phyloP scores from a whole-genome alignment of 768 basidiomycete species.

The Tubosaeta brunneosetosa region DNA sequence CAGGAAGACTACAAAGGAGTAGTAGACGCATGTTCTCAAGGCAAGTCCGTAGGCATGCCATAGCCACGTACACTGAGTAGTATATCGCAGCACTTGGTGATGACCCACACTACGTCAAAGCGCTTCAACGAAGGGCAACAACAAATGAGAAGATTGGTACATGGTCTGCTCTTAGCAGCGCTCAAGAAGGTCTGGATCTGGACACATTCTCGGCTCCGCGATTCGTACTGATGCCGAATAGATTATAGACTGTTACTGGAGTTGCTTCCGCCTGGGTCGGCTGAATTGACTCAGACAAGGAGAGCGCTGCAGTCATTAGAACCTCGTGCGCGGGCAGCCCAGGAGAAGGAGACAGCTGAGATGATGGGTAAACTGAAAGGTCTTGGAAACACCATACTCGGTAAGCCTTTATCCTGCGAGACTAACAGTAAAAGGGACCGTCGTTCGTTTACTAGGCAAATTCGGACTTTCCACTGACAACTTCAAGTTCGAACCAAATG shows the following conservation, averaged over 20 bases:
- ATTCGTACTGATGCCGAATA: conserved; percentile 28
- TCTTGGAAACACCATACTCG: conserved; percentile 84
- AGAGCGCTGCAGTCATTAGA: conserved; percentile 53
- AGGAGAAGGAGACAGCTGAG: conserved; percentile 84
- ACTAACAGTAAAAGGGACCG: not conserved
- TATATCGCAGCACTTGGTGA: conserved; percentile 68
- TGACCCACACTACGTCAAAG: conserved; percentile 83
- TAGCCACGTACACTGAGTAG: conserved; percentile 1
- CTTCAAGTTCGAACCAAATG: conserved; percentile 94
- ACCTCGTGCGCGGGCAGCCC: conserved; percentile 66
- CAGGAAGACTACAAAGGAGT: conserved; percentile 78
- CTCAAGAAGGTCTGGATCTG: conserved; percentile 67
- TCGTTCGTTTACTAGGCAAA: conserved; percentile 49
- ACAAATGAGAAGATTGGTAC: conserved; percentile 77
- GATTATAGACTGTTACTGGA: conserved; percentile 75
- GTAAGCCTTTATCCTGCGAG: conserved; percentile 35
- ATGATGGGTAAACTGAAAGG: conserved; percentile 93
- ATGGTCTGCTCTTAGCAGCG: conserved; percentile 79
- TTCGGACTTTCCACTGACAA: conserved; percentile 96
- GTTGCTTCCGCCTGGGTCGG: conserved; percentile 53
- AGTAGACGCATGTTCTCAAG: conserved; percentile 76
- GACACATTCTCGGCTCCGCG: not conserved
- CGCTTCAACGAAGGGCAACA: conserved; percentile 79
- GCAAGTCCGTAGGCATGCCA: conserved; percentile 29
- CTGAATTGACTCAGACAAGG: conserved; percentile 45